Base-by-base conservation (phyloP, 2,329 filamentous ascomycete species). In the Hansfordia pulvinata region DNA sequence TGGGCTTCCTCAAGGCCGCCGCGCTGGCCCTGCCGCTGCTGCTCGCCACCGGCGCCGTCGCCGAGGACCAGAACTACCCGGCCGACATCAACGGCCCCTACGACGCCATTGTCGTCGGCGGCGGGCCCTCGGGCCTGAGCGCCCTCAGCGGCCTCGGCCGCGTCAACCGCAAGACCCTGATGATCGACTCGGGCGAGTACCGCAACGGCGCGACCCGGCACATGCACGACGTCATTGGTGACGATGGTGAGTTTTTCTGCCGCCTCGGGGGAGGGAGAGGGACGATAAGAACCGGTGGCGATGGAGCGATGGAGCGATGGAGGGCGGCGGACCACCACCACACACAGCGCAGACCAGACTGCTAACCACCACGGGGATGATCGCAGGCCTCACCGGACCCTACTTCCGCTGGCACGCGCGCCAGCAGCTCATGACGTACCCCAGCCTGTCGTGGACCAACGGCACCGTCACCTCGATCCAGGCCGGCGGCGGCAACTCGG, bases 151-250 rank as follows among this genome's bases (percentile, higher is more conserved):
- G 60, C 21, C 56, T 75, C n/a, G 68, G 63, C 6, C 64, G 70
- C 10, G 68, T 75, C 10, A 58, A 60, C 9, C 56, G 69, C 10
- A 63, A 56, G 5, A 60, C 62, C 1, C 47, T 73, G 6, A 42
- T 76, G 21, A 62, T 75, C 28, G 70, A 76, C 41, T 70, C 64
- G 12, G 62, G 60, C 9, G 51, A 58, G 17, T 76, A 76, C 36
- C 62, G 70, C 27, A 76, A 75, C 39, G 54, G 28, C 2, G 49
- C 56, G 0, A 74, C 70, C 0, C 49, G 69, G 10, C 59, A 70
- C 35, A 64, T 73, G 56, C 70, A 76, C 44, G 70, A 75, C 40
- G 62, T 75, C 1, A 52, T 73, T 15, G 69, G 68, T 3, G 66
- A 59, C 30, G 69, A 75, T 27, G 69, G 69, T 70, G 39, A 34